A percentile compares a stretch with the other conserved stretches of the same genome.
Conservation (phyloP, 768 basidiomycete species). For the Amanita muscaria region DNA sequence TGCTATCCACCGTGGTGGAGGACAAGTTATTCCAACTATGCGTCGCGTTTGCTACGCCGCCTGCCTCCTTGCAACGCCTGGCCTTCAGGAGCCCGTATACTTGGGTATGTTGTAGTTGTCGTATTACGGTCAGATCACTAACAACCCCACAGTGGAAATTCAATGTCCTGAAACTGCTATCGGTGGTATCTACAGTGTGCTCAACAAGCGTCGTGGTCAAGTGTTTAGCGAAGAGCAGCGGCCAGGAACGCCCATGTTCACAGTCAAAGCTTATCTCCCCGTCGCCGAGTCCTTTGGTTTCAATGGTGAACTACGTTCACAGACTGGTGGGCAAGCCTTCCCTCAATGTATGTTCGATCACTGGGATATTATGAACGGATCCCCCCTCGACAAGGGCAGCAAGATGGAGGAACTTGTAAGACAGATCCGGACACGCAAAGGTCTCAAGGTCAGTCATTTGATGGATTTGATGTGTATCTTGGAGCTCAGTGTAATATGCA, state of each 20-base stretch:
- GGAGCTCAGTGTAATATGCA: no score
- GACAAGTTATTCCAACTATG: constrained; percentile 95
- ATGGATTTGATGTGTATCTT: background rate
- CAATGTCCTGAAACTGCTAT: constrained; percentile 97
- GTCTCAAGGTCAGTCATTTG: constrained; percentile 64
- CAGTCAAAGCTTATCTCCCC: constrained; percentile 93
- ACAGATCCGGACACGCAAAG: constrained; percentile 84
- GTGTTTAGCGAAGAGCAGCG: constrained; percentile 98
- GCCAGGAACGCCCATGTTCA: constrained; percentile 98
- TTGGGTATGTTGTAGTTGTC: constrained; percentile 45
- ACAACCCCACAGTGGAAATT: constrained; percentile 66
- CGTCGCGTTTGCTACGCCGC: constrained; percentile 96
- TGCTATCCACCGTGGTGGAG: constrained; percentile 99
- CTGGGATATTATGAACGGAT: constrained; percentile 80
- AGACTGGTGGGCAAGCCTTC: constrained; percentile 96
- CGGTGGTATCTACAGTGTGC: constrained; percentile 89
- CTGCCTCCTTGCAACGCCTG: constrained; percentile 82
- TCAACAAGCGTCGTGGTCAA: constrained; percentile 97
- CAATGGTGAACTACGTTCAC: constrained; percentile 90
- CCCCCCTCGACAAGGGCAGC: constrained; percentile 82
- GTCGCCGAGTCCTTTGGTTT: constrained; percentile 94
- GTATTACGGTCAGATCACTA: background rate
- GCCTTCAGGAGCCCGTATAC: constrained; percentile 95
- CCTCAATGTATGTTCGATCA: constrained; percentile 93
- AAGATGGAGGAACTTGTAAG: constrained; percentile 83